A percentile compares a stretch with the other conserved stretches of the same genome.
Evolutionary conservation across 495 filamentous ascomycete species (phyloP).

Genomic region (Lepraria neglecta): DNA sequence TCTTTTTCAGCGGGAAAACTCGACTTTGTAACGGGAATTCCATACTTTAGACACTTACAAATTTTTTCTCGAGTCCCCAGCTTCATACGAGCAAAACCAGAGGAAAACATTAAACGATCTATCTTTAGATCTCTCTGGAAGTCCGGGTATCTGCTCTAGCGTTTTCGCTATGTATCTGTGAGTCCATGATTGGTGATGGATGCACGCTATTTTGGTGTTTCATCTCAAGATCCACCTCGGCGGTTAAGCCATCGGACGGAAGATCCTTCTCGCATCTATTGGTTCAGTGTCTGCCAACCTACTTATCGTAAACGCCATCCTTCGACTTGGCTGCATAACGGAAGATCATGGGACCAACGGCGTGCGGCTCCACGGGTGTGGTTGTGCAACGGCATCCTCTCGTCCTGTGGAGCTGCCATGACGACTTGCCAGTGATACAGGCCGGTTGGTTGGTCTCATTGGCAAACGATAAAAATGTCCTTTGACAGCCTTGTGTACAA

Average conservation of each 20-base stretch:
- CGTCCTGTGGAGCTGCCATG: background rate
- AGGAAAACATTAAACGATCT: background rate
- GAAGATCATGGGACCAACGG: conserved; percentile 9
- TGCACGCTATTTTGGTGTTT: conserved; percentile 11
- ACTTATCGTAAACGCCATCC: conserved; percentile 6
- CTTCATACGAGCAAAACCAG: background rate
- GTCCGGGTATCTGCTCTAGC: background rate
- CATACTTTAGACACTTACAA: background rate
- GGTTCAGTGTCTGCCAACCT: background rate
- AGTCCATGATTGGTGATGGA: conserved; percentile 6
- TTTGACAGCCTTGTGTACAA: background rate
- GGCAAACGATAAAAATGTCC: background rate
- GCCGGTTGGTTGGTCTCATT: background rate
- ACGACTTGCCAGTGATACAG: background rate
- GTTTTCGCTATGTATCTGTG: background rate
- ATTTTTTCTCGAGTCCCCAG: background rate
- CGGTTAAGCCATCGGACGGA: conserved; percentile 10
- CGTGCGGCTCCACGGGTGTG: conserved; percentile 1
- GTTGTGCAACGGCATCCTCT: background rate
- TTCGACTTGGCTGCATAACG: background rate
- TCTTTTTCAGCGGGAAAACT: background rate
- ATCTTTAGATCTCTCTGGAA: conserved; percentile 2
- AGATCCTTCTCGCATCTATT: background rate
- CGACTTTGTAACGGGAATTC: background rate
- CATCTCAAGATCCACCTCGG: background rate